Conservation (phyloP, 2,329 filamentous ascomycete species). For the Penicillium occitanis region DNA sequence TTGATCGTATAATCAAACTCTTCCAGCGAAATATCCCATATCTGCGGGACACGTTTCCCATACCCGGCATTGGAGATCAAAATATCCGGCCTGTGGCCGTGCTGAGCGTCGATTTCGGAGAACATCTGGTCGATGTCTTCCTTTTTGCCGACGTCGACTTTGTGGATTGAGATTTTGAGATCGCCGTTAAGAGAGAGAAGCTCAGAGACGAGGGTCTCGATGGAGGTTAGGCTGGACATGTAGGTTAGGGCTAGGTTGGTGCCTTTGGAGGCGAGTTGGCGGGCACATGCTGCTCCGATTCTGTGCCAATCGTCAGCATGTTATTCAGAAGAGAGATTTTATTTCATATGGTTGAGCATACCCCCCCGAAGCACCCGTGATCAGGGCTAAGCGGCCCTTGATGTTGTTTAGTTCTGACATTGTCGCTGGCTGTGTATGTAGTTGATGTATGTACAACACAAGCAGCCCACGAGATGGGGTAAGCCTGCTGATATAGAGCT, state of each 20-base stretch:
- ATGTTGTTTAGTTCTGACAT: slow-evolving; percentile 44
- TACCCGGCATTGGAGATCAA: slow-evolving; percentile 67
- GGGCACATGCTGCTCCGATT: slow-evolving; percentile 61
- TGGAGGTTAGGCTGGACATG: slow-evolving; percentile 51
- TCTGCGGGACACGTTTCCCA: slow-evolving; percentile 58
- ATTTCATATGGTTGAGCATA: slow-evolving; percentile 31
- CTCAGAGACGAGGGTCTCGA: slow-evolving; percentile 48
- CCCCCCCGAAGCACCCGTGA: slow-evolving; percentile 64
- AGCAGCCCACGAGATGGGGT: background rate
- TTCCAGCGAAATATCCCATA: slow-evolving; percentile 61
- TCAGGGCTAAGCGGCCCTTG: slow-evolving; percentile 55
- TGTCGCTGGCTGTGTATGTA: background rate
- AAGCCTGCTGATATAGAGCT: background rate
- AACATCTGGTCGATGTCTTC: slow-evolving; percentile 58
- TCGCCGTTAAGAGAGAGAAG: slow-evolving; percentile 38
- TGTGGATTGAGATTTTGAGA: slow-evolving; percentile 54
- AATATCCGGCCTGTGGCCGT: slow-evolving; percentile 54
- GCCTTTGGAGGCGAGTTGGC: slow-evolving; percentile 54
- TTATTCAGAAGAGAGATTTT: background rate
- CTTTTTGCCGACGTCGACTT: slow-evolving; percentile 58
- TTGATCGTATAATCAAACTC: slow-evolving; percentile 65
- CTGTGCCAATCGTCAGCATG: slow-evolving; percentile 36
- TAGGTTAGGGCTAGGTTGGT: slow-evolving; percentile 61
- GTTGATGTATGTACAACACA: background rate
- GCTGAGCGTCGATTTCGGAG: slow-evolving; percentile 53